Percentiles rank a stretch among this genome's conserved stretches.
These are phyloP conservation scores for Zalaria sp. DNA, from an alignment of 2,329 filamentous ascomycete genomes.

Conservation along the genomic window DNA sequence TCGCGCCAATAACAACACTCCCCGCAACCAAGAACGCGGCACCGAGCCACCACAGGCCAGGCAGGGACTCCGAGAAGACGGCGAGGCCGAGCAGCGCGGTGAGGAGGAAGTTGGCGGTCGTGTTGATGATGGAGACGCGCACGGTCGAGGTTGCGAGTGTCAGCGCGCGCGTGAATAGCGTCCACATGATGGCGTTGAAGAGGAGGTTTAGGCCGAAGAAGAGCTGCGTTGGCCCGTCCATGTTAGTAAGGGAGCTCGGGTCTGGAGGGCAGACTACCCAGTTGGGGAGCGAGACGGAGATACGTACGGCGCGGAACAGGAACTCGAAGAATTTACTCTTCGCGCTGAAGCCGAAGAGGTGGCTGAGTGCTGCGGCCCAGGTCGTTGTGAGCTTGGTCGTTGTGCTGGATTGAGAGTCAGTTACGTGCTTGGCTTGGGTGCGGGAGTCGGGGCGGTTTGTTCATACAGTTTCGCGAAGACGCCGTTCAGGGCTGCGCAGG, in stretches of 20 bases:
- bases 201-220: constrained; percentile 64
- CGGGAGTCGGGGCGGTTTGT: constrained; percentile 1
- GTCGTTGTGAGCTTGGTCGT: constrained; percentile 45
- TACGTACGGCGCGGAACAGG: constrained; percentile 36
- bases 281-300: constrained; percentile 1
- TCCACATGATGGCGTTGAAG: constrained; percentile 76
- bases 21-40: constrained; percentile 59
- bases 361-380: constrained; percentile 35
- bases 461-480: constrained; percentile 71
- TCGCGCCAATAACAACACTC: constrained; percentile 62
- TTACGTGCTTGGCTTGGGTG: neutral
- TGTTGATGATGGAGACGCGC: constrained; percentile 71
- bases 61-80: constrained; percentile 59
- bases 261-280: neutral
- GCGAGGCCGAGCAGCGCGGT: constrained; percentile 57
- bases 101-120: constrained; percentile 66
- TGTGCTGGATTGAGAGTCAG: constrained; percentile 28
- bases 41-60: constrained; percentile 63
- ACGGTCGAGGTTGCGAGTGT: constrained; percentile 60
- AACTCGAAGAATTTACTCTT: constrained; percentile 35
- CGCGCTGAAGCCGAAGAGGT: constrained; percentile 29
- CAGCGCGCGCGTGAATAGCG: constrained; percentile 67
- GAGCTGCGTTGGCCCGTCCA: constrained; percentile 39
- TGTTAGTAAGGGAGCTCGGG: constrained; percentile 1
- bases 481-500: constrained; percentile 68